Conservation (phyloP, 2,329 filamentous ascomycete genomes). For the Cladophialophora immunda region DNA sequence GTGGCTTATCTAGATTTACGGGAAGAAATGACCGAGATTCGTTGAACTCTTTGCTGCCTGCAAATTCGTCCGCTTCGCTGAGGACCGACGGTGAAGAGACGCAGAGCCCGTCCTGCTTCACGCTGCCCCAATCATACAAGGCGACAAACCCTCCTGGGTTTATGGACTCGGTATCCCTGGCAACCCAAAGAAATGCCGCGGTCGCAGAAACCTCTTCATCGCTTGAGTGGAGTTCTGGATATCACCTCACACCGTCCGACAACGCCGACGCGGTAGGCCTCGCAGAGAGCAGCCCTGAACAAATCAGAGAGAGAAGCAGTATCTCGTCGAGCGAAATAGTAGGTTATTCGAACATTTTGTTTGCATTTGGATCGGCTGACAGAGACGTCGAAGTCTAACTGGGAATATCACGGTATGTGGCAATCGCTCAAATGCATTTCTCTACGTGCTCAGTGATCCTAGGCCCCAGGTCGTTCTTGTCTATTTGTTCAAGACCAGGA, state of each 20-base stretch:
- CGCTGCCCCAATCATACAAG: background rate
- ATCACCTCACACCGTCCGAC: background rate
- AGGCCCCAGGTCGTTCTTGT: constrained; percentile 21
- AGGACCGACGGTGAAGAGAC: background rate
- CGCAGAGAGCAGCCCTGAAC: constrained; percentile 1
- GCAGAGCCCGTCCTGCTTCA: background rate
- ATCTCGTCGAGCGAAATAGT: constrained; percentile 19
- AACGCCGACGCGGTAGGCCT: background rate
- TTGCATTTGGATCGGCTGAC: background rate
- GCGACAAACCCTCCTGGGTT: background rate
- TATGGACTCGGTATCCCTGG: background rate
- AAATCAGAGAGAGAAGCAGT: constrained; percentile 17
- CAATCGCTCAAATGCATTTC: background rate
- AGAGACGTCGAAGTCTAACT: constrained; percentile 15
- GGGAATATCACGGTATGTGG: constrained; percentile 20
- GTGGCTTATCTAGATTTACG: background rate
- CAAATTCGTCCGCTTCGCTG: background rate
- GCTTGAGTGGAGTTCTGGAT: background rate
- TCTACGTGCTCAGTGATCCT: background rate
- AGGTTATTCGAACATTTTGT: background rate
- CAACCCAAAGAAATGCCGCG: background rate
- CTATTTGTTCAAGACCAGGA: constrained; percentile 22
- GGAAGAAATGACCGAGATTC: background rate
- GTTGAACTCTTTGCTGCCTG: background rate
- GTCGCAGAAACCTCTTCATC: background rate